These are phyloP conservation scores for Holtermannia corniformis DNA, from an alignment of 768 basidiomycete species.

Conservation along the genomic window DNA sequence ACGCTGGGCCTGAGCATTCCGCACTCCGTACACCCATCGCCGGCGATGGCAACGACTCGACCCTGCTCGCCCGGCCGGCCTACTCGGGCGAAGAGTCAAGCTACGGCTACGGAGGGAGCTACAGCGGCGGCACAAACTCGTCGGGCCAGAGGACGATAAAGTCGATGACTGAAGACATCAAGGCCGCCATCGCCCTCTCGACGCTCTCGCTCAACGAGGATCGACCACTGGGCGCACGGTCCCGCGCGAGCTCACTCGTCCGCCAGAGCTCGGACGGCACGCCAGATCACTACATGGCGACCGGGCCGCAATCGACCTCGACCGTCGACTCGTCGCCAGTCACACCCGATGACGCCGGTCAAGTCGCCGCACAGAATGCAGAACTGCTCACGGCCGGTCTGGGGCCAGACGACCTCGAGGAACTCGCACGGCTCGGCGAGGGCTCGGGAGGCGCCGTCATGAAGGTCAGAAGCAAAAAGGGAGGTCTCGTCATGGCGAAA, in stretches of 20 bases:
- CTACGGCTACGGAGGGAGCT: neutral
- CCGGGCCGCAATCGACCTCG: neutral
- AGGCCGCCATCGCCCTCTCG: conserved; percentile 6
- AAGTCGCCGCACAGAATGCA: neutral
- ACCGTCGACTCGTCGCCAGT: neutral
- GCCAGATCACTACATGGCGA: neutral
- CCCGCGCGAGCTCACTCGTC: neutral
- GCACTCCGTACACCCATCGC: neutral
- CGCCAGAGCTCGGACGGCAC: too few species aligned
- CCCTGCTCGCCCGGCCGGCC: neutral
- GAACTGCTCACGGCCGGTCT: conserved; percentile 4
- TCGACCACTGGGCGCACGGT: neutral
- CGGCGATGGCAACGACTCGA: neutral
- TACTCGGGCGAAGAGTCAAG: neutral
- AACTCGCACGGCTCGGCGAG: conserved; percentile 35
- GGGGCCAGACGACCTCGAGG: conserved; percentile 26
- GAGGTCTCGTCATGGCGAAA: conserved; percentile 40
- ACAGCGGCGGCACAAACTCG: neutral
- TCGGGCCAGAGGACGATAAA: conserved; percentile 10
- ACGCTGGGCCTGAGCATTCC: neutral
- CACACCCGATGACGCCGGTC: neutral
- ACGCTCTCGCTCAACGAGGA: neutral
- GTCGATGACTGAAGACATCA: conserved; percentile 9
- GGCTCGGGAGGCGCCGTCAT: conserved; percentile 42
- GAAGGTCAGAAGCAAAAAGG: conserved; percentile 31